Conservation (phyloP, 768 basidiomycete species). For the Cystofilobasidium macerans region DNA sequence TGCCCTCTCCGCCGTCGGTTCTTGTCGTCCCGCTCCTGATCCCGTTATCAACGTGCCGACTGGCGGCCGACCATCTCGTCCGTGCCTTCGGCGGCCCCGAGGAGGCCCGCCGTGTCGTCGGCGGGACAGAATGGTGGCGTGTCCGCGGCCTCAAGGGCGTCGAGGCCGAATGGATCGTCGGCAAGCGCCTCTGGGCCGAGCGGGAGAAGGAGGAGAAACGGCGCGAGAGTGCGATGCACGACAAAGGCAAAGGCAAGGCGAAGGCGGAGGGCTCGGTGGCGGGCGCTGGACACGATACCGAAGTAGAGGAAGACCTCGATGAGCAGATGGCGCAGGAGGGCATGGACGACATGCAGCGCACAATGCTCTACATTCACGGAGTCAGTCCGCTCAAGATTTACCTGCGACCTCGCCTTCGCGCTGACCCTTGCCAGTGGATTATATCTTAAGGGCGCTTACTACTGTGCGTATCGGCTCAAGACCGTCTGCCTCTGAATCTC, state of each 20-base stretch:
- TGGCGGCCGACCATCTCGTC: slow-evolving; percentile 62
- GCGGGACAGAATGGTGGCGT: slow-evolving; percentile 97
- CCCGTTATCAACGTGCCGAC: slow-evolving; percentile 58
- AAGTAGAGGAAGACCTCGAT: slow-evolving; percentile 47
- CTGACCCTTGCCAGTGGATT: slow-evolving; percentile 34
- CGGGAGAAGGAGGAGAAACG: slow-evolving; percentile 27
- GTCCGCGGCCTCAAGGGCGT: slow-evolving; percentile 74
- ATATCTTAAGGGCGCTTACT: slow-evolving; percentile 28
- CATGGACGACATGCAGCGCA: slow-evolving; percentile 29
- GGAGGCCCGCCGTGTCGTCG: slow-evolving; percentile 58
- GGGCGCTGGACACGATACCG: background rate
- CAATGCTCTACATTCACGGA: slow-evolving; percentile 40
- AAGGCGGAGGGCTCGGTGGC: background rate
- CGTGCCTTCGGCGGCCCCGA: slow-evolving; percentile 69
- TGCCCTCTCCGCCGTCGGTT: slow-evolving; percentile 74
- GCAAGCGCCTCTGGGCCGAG: slow-evolving; percentile 60
- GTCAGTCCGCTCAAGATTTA: slow-evolving; percentile 4
- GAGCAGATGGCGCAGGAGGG: slow-evolving; percentile 42
- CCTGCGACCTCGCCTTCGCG: background rate
- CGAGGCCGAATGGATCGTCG: slow-evolving; percentile 76
- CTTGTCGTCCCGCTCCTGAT: slow-evolving; percentile 60
- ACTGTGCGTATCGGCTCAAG: background rate
- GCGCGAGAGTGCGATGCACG: slow-evolving; percentile 24
- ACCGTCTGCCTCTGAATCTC: background rate
- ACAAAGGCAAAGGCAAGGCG: slow-evolving; percentile 19